phyloP scores from a whole-genome alignment of 805 yeast species.

The Saturnispora besseyi region DNA sequence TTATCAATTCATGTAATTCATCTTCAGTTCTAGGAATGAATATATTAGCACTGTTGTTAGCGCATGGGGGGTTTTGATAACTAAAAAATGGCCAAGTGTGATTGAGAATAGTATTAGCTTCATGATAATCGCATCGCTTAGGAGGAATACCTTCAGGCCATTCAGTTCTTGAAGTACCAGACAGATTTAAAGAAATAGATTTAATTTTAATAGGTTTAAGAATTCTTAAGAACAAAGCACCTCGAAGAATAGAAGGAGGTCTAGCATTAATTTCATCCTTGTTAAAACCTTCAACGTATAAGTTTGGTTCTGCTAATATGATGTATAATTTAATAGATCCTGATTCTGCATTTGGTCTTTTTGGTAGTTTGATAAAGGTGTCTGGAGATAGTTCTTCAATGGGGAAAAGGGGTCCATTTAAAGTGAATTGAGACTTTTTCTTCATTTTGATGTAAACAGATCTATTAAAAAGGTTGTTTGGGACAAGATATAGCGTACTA shows the following conservation, averaged over 20 bases:
- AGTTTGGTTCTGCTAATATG: conserved; percentile 67
- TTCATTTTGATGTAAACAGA: not conserved
- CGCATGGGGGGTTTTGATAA: conserved; percentile 24
- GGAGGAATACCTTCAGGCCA: conserved; percentile 99
- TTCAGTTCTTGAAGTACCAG: conserved; percentile 70
- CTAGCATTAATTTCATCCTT: conserved; percentile 50
- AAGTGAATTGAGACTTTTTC: not conserved
- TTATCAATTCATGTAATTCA: conserved; percentile 16
- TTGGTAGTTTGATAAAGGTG: conserved; percentile 41
- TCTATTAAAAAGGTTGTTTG: not conserved
- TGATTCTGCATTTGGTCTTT: conserved; percentile 50
- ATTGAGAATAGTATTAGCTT: conserved; percentile 53
- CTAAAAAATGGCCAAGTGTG: conserved; percentile 91
- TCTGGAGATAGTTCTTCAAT: conserved; percentile 29
- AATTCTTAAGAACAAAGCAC: conserved; percentile 63
- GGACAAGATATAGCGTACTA: too few relatives aligned
- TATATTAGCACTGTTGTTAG: conserved; percentile 39
- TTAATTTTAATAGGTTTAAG: conserved; percentile 66
- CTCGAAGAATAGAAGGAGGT: conserved; percentile 76
- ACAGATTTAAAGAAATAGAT: conserved; percentile 48
- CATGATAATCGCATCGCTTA: conserved; percentile 56
- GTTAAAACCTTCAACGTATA: conserved; percentile 78
- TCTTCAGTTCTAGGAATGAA: conserved; percentile 31
- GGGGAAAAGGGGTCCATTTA: conserved; percentile 40
- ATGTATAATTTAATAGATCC: conserved; percentile 63